Conservation (phyloP, 2,329 filamentous ascomycete genomes). For the Cytospora paraplurivora region DNA sequence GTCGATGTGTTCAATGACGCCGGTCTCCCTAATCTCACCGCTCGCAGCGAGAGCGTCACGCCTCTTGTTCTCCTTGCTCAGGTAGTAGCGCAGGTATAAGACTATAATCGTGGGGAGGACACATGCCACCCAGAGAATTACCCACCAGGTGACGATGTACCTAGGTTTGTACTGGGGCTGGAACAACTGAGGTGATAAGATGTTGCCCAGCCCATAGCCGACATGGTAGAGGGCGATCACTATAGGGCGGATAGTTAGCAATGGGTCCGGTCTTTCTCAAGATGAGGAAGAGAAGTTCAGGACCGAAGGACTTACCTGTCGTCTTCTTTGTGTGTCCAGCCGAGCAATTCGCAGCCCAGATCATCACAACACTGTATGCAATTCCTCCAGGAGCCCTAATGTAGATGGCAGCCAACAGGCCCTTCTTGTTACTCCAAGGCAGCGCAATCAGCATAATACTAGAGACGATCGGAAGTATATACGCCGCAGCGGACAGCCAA, state of each 20-base stretch:
- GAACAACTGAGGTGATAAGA: conserved; percentile 38
- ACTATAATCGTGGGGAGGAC: conserved; percentile 44
- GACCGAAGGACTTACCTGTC: conserved; percentile 27
- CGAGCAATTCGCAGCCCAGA: conserved; percentile 42
- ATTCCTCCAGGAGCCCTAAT: conserved; percentile 42
- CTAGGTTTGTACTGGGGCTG: conserved; percentile 33
- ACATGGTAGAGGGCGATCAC: conserved; percentile 40
- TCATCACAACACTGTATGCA: conserved; percentile 43
- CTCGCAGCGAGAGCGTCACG: conserved; percentile 37
- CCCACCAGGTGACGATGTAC: conserved; percentile 37
- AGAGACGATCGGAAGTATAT: conserved; percentile 40
- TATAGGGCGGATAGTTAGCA: not conserved
- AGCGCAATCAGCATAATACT: conserved; percentile 41
- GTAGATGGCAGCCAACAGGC: conserved; percentile 42
- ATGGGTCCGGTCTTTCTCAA: not conserved
- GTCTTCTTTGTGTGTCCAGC: conserved; percentile 45
- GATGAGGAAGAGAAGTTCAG: too few relatives aligned
- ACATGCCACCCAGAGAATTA: conserved; percentile 40
- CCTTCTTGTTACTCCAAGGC: conserved; percentile 43
- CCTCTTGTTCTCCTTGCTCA: conserved; percentile 44
- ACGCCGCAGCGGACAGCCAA: conserved; percentile 31
- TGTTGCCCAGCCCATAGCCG: conserved; percentile 37
- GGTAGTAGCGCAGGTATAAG: conserved; percentile 42
- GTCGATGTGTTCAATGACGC: conserved; percentile 36
- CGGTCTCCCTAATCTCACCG: conserved; percentile 33